A percentile compares a stretch with the other conserved stretches of the same genome.
Conservation (phyloP, 495 filamentous ascomycete genomes). For the Hypoxylon crocopeplum region DNA sequence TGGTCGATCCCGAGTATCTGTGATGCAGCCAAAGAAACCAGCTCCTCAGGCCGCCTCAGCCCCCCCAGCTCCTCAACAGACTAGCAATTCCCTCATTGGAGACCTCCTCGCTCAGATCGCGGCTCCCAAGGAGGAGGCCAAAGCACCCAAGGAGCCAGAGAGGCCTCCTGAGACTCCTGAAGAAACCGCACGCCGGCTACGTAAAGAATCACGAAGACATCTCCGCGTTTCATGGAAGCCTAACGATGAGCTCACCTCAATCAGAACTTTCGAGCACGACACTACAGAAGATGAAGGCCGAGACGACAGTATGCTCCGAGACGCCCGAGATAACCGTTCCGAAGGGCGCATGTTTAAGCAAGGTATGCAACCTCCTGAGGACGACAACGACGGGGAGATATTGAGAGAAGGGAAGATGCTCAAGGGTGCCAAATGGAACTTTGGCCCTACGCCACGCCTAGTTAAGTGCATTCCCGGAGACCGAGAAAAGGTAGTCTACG, state of each 20-base stretch:
- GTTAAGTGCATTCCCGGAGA: conserved; percentile 52
- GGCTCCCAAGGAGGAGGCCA: conserved; percentile 42
- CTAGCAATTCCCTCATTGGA: conserved; percentile 27
- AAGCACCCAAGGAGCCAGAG: conserved; percentile 58
- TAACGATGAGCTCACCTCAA: conserved; percentile 72
- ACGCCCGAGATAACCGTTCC: conserved; percentile 72
- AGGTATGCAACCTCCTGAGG: conserved; percentile 59
- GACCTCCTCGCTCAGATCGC: conserved; percentile 48
- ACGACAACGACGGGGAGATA: conserved; percentile 54
- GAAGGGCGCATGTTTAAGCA: conserved; percentile 84
- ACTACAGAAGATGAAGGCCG: conserved; percentile 77
- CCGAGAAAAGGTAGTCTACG: conserved; percentile 62
- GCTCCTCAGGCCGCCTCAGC: no score
- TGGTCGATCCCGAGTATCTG: conserved; percentile 30
- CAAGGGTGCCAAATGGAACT: conserved; percentile 63
- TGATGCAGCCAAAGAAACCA: conserved; percentile 45
- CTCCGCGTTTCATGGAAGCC: conserved; percentile 70
- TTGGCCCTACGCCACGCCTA: neutral
- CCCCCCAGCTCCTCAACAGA: conserved; percentile 34
- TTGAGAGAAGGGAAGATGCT: conserved; percentile 37
- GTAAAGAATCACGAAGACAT: conserved; percentile 79
- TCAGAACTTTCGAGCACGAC: conserved; percentile 78
- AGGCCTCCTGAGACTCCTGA: conserved; percentile 71
- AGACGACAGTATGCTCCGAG: conserved; percentile 67
- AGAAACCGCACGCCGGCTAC: conserved; percentile 72